Conservation (phyloP, 176 grass and related monocot species). For the Poa annua region DNA sequence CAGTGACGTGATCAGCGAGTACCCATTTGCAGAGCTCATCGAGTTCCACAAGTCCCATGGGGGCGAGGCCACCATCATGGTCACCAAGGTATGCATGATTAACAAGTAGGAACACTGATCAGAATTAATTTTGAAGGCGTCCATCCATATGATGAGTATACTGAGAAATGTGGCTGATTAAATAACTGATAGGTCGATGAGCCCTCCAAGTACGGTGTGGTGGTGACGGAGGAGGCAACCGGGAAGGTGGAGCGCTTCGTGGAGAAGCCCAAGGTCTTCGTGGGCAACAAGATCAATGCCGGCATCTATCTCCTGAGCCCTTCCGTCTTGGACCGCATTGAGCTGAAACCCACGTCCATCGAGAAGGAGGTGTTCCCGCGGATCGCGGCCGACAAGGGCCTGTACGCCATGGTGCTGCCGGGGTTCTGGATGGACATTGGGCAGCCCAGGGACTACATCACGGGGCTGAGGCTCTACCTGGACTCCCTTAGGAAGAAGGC, state of each 20-base stretch:
- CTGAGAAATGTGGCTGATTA: conserved; percentile 1
- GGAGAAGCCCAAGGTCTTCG: conserved; percentile 87
- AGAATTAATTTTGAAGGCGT: background rate
- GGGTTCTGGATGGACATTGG: conserved; percentile 98
- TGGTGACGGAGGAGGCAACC: conserved; percentile 73
- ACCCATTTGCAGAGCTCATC: conserved; percentile 79
- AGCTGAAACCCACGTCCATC: conserved; percentile 85
- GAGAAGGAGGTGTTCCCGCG: conserved; percentile 89
- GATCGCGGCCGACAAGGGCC: conserved; percentile 60
- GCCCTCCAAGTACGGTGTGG: conserved; percentile 89
- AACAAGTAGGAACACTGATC: background rate
- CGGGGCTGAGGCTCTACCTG: conserved; percentile 78
- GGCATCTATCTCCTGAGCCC: conserved; percentile 89
- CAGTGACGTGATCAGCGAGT: conserved; percentile 90
- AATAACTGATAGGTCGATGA: conserved; percentile 58
- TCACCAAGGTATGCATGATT: conserved; percentile 61
- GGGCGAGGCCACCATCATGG: conserved; percentile 89
- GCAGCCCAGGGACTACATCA: conserved; percentile 90
- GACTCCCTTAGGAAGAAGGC: conserved; percentile 76
- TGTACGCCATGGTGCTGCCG: conserved; percentile 75
- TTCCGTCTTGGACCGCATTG: conserved; percentile 68
- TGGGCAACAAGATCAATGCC: conserved; percentile 94
- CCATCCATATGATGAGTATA: background rate
- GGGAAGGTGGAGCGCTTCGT: conserved; percentile 88
- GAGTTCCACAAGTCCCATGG: conserved; percentile 77